Evolutionary conservation across 2,329 filamentous ascomycete genomes (phyloP).

Genomic region (Colletotrichum australisinense): DNA sequence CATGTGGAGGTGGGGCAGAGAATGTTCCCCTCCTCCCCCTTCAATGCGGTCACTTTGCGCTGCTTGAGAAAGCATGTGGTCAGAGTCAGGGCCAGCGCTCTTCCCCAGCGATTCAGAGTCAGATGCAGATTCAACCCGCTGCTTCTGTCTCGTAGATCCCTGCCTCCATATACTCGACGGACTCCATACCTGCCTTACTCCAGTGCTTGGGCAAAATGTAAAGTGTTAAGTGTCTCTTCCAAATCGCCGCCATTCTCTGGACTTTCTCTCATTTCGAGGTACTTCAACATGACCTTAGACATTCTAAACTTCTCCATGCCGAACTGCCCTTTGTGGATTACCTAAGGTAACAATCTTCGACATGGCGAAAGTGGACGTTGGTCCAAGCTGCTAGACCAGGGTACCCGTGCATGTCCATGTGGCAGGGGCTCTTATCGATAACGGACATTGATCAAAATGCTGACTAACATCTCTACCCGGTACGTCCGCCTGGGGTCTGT

Average conservation of each 20-base stretch:
- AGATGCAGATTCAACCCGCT: background rate
- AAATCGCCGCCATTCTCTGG: background rate
- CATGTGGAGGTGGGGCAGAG: slow-evolving; percentile 9
- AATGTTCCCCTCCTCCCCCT: background rate
- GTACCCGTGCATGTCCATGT: background rate
- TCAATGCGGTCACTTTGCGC: background rate
- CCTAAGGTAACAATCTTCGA: background rate
- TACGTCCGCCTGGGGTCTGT: slow-evolving; percentile 10
- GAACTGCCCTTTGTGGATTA: background rate
- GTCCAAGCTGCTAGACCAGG: background rate
- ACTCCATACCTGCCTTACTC: background rate
- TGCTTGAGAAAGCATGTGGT: slow-evolving; percentile 25
- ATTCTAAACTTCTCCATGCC: background rate
- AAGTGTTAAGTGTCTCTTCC: background rate
- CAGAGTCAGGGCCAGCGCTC: background rate
- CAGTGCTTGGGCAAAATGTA: background rate
- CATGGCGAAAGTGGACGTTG: background rate
- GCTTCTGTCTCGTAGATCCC: background rate
- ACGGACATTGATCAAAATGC: background rate
- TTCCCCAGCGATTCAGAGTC: background rate
- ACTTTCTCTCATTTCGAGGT: background rate
- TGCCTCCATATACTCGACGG: background rate
- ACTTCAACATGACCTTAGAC: background rate
- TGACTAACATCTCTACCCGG: slow-evolving; percentile 25
- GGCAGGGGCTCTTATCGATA: slow-evolving; percentile 27